These are phyloP conservation scores for Darksidea phi DNA, from an alignment of 495 filamentous ascomycete species.

Conservation along the genomic window DNA sequence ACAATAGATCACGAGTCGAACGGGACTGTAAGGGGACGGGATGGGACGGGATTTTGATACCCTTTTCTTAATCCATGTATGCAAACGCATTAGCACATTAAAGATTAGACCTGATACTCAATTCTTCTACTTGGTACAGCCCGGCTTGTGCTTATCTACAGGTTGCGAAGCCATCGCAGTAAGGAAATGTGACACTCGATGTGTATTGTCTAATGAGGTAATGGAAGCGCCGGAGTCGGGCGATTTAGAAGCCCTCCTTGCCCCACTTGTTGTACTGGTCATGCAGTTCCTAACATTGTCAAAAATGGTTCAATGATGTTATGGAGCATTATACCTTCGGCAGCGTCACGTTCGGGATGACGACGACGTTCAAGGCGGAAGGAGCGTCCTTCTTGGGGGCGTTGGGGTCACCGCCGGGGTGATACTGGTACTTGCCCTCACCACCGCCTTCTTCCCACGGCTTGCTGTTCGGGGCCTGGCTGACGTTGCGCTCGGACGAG, in stretches of 20 bases:
- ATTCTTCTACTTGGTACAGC: slow-evolving; percentile 1
- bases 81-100: background rate
- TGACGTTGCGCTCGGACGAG: slow-evolving; percentile 75
- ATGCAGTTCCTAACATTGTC: slow-evolving; percentile 66
- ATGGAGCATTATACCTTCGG: slow-evolving; percentile 57
- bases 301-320: slow-evolving; percentile 1
- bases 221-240: background rate
- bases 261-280: slow-evolving; percentile 98
- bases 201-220: slow-evolving; percentile 5
- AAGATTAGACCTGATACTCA: background rate
- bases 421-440: slow-evolving; percentile 81
- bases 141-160: slow-evolving; percentile 28
- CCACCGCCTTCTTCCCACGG: slow-evolving; percentile 75
- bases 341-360: slow-evolving; percentile 87
- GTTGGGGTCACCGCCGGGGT: slow-evolving; percentile 80
- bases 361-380: slow-evolving; percentile 88
- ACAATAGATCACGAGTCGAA: no score
- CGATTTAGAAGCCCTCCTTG: slow-evolving; percentile 63
- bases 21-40: no score
- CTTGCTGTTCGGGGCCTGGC: slow-evolving; percentile 71
- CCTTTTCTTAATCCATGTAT: background rate
- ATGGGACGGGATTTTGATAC: background rate
- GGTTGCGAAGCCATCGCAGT: slow-evolving; percentile 19
- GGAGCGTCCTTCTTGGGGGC: slow-evolving; percentile 82
- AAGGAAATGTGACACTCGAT: slow-evolving; percentile 4